A percentile compares a stretch with the other conserved stretches of the same genome.
Evolutionary conservation across 1,284 basidiomycete genomes (phyloP).

Genomic region (Flammula alnicola): DNA sequence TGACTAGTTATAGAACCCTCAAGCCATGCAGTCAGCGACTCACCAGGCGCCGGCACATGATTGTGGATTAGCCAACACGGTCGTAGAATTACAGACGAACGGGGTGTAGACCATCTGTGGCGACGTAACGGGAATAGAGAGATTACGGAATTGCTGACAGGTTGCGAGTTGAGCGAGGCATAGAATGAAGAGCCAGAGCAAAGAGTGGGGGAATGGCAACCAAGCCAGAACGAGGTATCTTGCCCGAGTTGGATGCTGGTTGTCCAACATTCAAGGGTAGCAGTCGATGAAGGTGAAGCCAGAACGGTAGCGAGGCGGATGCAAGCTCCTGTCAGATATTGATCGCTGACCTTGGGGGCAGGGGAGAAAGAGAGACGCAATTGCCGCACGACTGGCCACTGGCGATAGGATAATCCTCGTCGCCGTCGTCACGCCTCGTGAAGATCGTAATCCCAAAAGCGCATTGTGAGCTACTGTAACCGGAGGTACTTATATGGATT

Average conservation of each 20-base stretch:
- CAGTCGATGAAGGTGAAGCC: background rate
- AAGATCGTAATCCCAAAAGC: conserved; percentile 5
- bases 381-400: conserved; percentile 1
- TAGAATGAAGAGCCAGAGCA: conserved; percentile 5
- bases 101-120: conserved; percentile 55
- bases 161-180: conserved; percentile 5
- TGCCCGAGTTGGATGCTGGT: background rate
- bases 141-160: conserved; percentile 30
- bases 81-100: conserved; percentile 45
- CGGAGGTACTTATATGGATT: conserved; percentile 14
- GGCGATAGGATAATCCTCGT: background rate
- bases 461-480: conserved; percentile 5
- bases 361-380: background rate
- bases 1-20: background rate
- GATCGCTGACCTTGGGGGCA: too few relatives aligned
- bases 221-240: conserved; percentile 1
- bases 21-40: conserved; percentile 25
- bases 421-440: conserved; percentile 9
- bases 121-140: conserved; percentile 44
- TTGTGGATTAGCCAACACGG: conserved; percentile 25
- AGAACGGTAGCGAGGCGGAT: too few relatives aligned
- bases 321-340: too few relatives aligned
- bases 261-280: conserved; percentile 9
- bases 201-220: background rate
- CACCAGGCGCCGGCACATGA: conserved; percentile 53